phyloP scores from a whole-genome alignment of 176 grass and related monocot species.

The Aegilops sharonensis region DNA sequence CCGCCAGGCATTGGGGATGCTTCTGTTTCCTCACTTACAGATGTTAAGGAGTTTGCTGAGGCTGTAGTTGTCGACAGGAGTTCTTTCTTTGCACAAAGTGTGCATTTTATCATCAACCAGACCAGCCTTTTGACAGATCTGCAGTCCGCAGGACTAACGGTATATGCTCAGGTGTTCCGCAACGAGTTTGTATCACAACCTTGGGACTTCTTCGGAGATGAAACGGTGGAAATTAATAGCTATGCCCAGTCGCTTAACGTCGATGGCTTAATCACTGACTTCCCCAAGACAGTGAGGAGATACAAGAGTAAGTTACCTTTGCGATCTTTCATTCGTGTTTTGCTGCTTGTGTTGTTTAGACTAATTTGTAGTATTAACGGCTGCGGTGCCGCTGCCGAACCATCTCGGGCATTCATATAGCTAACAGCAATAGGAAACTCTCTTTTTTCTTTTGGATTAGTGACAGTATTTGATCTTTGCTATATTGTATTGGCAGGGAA shows the following conservation, averaged over 20 bases:
- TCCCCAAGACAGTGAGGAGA: conserved; percentile 61
- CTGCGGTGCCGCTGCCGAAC: background rate
- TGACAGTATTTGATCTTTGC: background rate
- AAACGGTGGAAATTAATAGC: conserved; percentile 73
- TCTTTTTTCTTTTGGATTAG: background rate
- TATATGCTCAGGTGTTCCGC: conserved; percentile 56
- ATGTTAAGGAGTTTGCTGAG: conserved; percentile 68
- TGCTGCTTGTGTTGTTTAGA: background rate
- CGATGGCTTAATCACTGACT: conserved; percentile 86
- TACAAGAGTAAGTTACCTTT: conserved; percentile 64
- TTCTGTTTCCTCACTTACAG: conserved; percentile 36
- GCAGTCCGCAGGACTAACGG: conserved; percentile 44
- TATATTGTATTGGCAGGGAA: conserved; percentile 43
- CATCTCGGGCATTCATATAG: background rate
- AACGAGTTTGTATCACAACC: conserved; percentile 69
- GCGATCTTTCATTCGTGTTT: background rate
- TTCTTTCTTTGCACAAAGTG: conserved; percentile 39
- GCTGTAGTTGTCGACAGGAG: conserved; percentile 45
- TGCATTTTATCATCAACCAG: conserved; percentile 17
- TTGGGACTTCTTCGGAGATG: conserved; percentile 69
- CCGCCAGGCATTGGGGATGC: conserved; percentile 34
- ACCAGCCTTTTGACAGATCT: conserved; percentile 43
- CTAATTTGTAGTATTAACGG: background rate
- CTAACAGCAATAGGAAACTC: background rate
- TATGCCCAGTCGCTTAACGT: conserved; percentile 38